A percentile compares a stretch with the other conserved stretches of the same genome.
Evolutionary conservation across 2,329 filamentous ascomycete genomes (phyloP).

Genomic region (Aspergillus phoenicis): DNA sequence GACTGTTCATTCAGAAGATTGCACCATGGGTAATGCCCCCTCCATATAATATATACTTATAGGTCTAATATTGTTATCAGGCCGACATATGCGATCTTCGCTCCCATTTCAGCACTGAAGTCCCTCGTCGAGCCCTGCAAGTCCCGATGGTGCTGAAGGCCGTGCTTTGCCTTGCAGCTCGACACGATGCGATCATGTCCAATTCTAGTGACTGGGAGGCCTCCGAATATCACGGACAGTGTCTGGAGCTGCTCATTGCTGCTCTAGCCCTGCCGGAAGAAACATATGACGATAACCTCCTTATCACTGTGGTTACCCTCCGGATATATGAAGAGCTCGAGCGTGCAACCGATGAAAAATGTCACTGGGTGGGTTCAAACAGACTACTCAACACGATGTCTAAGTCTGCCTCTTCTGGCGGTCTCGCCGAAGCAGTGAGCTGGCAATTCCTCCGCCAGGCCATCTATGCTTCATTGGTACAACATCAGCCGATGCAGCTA

Average conservation of each 20-base stretch:
- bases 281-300: constrained; percentile 50
- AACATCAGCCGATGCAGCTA: constrained; percentile 41
- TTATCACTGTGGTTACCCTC: constrained; percentile 53
- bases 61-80: constrained; percentile 18
- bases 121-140: constrained; percentile 50
- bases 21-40: constrained; percentile 34
- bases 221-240: constrained; percentile 49
- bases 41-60: neutral
- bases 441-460: constrained; percentile 49
- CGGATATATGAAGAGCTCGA: constrained; percentile 53
- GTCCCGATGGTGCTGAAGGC: constrained; percentile 53
- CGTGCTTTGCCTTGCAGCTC: constrained; percentile 50
- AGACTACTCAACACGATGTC: constrained; percentile 44
- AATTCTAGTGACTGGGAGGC: constrained; percentile 46
- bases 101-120: constrained; percentile 49
- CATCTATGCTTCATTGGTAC: constrained; percentile 44
- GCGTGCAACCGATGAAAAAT: constrained; percentile 35
- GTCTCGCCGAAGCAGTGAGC: constrained; percentile 44
- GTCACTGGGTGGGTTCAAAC: constrained; percentile 44
- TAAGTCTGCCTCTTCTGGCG: constrained; percentile 43
- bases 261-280: constrained; percentile 47
- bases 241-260: constrained; percentile 51
- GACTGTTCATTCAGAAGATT: constrained; percentile 38
- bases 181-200: constrained; percentile 47
- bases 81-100: constrained; percentile 39